Evolutionary conservation across 2,329 filamentous ascomycete species (phyloP).

Genomic region (Aspergillus sojae): DNA sequence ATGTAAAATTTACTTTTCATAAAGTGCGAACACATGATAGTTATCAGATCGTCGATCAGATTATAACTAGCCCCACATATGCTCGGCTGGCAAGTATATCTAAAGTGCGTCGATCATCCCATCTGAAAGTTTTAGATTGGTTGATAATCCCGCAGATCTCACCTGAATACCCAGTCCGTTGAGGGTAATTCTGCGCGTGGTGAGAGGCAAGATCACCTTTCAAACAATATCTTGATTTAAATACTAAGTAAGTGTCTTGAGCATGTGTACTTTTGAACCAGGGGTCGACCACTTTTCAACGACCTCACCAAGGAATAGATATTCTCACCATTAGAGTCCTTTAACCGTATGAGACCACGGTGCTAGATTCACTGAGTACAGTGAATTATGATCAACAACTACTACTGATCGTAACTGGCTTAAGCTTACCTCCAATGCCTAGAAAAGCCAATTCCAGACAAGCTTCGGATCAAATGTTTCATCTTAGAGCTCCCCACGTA

Average conservation of each 20-base stretch:
- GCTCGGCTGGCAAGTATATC: not conserved
- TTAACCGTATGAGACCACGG: not conserved
- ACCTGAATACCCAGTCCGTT: not conserved
- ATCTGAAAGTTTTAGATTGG: not conserved
- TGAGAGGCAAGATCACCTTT: not conserved
- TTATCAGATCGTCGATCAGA: not conserved
- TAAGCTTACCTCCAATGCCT: not conserved
- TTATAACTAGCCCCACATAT: not conserved
- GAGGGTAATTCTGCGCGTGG: not conserved
- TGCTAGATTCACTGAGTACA: not conserved
- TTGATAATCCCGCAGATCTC: not conserved
- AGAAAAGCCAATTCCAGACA: not conserved
- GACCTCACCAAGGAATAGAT: not conserved
- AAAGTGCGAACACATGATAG: not conserved
- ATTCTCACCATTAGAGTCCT: not conserved
- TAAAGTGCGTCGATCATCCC: not conserved
- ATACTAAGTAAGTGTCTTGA: not conserved
- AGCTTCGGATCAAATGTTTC: not conserved
- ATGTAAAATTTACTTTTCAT: not conserved
- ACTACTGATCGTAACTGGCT: not conserved
- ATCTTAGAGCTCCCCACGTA: not conserved
- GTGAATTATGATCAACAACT: not conserved
- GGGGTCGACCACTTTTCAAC: not conserved
- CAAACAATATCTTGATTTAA: not conserved
- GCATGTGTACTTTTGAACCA: not conserved